These are phyloP conservation scores for Beauveria sp. DNA, from an alignment of 2,329 filamentous ascomycete species.

Conservation along the genomic window DNA sequence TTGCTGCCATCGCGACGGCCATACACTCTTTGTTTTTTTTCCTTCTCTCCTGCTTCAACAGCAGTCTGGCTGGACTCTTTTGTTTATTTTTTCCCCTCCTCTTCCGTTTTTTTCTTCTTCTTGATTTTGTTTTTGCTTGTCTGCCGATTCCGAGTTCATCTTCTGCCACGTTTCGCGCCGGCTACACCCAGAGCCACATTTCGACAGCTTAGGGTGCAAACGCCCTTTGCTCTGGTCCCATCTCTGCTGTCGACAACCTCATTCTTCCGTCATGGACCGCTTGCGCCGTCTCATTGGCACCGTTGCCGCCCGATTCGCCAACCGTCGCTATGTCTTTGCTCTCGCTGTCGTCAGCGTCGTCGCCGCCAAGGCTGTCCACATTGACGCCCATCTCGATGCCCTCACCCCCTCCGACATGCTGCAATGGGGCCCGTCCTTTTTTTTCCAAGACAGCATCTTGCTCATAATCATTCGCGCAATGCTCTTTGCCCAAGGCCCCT, in stretches of 20 bases:
- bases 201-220: neutral
- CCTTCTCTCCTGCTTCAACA: neutral
- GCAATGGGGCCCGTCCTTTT: conserved; percentile 12
- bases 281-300: conserved; percentile 4
- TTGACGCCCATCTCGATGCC: conserved; percentile 11
- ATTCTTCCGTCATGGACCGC: neutral
- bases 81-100: neutral
- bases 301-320: conserved; percentile 7
- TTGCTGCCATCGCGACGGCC: neutral
- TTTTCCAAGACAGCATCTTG: conserved; percentile 10
- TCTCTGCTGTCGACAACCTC: neutral
- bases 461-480: conserved; percentile 8
- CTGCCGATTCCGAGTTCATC: too few relatives aligned
- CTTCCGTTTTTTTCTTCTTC: neutral
- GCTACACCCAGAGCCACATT: neutral
- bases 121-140: neutral
- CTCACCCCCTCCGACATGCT: conserved; percentile 8
- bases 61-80: neutral
- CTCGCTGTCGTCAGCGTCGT: conserved; percentile 12
- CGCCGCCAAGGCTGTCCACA: conserved; percentile 13
- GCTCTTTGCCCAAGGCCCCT: conserved; percentile 8
- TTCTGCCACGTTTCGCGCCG: too few relatives aligned
- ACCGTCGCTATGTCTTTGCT: conserved; percentile 12
- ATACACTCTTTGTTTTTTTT: neutral
- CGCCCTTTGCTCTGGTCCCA: neutral